A percentile compares a stretch with the other conserved stretches of the same genome.
Evolutionary conservation across 805 yeast species (phyloP).

Genomic region (Zygosaccharomyces lentus): DNA sequence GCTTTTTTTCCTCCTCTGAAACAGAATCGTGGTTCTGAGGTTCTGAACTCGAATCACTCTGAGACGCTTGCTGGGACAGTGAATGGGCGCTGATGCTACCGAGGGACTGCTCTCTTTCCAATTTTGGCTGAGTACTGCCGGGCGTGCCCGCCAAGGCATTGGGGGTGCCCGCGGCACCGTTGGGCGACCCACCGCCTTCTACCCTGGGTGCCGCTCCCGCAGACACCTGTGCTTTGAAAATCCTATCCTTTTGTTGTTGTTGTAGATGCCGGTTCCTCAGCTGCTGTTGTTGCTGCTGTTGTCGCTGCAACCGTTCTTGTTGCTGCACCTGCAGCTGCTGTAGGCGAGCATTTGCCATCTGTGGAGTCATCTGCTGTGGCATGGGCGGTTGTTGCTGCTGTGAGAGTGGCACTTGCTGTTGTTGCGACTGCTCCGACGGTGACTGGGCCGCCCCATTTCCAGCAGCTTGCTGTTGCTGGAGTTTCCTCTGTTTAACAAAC

Average conservation of each 20-base stretch:
- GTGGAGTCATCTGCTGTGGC: constrained; percentile 2
- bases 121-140: neutral
- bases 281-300: constrained; percentile 13
- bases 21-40: neutral
- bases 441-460: neutral
- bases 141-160: neutral
- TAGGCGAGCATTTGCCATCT: constrained; percentile 4
- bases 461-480: constrained; percentile 6
- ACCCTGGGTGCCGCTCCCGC: neutral
- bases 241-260: constrained; percentile 5
- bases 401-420: neutral
- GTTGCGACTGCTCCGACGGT: constrained; percentile 5
- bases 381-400: neutral
- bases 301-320: constrained; percentile 3
- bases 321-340: constrained; percentile 5
- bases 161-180: neutral
- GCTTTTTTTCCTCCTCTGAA: constrained; percentile 21
- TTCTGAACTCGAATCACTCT: neutral
- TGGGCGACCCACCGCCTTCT: neutral
- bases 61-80: neutral
- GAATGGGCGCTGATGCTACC: neutral
- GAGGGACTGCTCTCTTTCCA: neutral
- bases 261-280: constrained; percentile 14
- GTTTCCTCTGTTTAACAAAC: constrained; percentile 22
- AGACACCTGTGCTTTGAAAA: neutral